Evolutionary conservation across 345 rosid species (phyloP).

Genomic region (Citrus unshiu): DNA sequence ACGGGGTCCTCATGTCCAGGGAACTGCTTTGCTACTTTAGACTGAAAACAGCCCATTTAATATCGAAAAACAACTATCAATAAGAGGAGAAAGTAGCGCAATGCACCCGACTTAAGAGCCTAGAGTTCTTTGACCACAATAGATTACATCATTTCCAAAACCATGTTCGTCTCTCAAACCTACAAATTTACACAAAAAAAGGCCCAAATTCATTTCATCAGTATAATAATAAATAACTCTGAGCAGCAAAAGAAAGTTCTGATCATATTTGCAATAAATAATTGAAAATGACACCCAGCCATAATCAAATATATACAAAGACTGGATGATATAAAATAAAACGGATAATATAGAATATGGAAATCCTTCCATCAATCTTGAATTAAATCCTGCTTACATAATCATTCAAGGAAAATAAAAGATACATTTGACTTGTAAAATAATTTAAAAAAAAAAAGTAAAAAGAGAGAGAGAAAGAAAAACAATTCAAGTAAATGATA

Average conservation of each 20-base stretch:
- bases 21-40: slow-evolving; percentile 59
- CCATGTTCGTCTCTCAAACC: slow-evolving; percentile 19
- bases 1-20: slow-evolving; percentile 91
- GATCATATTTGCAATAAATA: not conserved
- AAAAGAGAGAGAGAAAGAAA: no score
- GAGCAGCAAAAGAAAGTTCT: not conserved
- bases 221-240: slow-evolving; percentile 2
- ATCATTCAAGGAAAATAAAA: not conserved
- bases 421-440: not conserved
- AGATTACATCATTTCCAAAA: slow-evolving; percentile 14
- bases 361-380: not conserved
- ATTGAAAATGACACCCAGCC: not conserved
- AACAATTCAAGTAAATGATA: not conserved
- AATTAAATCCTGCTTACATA: not conserved
- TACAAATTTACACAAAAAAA: not conserved
- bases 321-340: not conserved
- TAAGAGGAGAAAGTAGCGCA: not conserved
- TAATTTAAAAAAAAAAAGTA: not conserved
- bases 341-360: not conserved
- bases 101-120: slow-evolving; percentile 20
- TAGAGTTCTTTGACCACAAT: slow-evolving; percentile 19
- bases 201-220: slow-evolving; percentile 1
- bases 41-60: slow-evolving; percentile 94
- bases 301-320: not conserved
- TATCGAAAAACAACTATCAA: slow-evolving; percentile 22